Percentiles rank a stretch among this genome's conserved stretches.
These are phyloP conservation scores for Rubroboletus pulcherrimus DNA, from an alignment of 768 basidiomycete species.

Conservation along the genomic window DNA sequence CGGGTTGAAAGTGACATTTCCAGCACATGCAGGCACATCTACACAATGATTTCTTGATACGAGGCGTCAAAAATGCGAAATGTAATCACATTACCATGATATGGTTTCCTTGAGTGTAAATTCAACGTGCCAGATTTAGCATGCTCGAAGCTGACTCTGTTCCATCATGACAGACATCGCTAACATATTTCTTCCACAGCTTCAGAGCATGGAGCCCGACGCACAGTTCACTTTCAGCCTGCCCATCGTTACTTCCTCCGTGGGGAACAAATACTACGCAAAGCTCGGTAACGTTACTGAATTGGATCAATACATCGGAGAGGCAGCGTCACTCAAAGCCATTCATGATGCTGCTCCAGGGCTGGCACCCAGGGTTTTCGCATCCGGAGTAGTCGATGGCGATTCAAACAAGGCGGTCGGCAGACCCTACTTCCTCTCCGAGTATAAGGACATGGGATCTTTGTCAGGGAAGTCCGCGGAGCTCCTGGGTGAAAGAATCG, in stretches of 20 bases:
- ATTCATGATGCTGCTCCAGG: slow-evolving; percentile 66
- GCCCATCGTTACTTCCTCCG: slow-evolving; percentile 53
- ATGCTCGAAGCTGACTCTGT: background rate
- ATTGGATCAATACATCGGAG: slow-evolving; percentile 63
- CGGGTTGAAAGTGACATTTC: too few relatives aligned
- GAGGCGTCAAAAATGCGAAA: too few relatives aligned
- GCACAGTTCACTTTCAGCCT: slow-evolving; percentile 43
- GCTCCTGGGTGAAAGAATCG: slow-evolving; percentile 56
- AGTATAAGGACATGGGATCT: slow-evolving; percentile 59
- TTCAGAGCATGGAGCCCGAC: slow-evolving; percentile 48
- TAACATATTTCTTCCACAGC: slow-evolving; percentile 38
- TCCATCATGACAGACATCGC: slow-evolving; percentile 17
- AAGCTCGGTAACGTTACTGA: slow-evolving; percentile 55
- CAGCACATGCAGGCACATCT: too few relatives aligned
- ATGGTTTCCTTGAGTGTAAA: too few relatives aligned
- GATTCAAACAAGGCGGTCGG: slow-evolving; percentile 32
- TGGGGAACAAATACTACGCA: slow-evolving; percentile 56
- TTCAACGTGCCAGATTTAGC: background rate
- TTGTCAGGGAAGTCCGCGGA: slow-evolving; percentile 46
- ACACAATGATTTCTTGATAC: too few relatives aligned
- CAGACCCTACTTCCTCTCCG: slow-evolving; percentile 65
- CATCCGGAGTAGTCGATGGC: slow-evolving; percentile 37
- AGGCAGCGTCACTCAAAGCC: slow-evolving; percentile 63
- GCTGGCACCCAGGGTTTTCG: slow-evolving; percentile 56
- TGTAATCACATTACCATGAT: too few relatives aligned